phyloP scores from a whole-genome alignment of 2,329 filamentous ascomycete genomes.

The Pseudocercospora macadamiae region DNA sequence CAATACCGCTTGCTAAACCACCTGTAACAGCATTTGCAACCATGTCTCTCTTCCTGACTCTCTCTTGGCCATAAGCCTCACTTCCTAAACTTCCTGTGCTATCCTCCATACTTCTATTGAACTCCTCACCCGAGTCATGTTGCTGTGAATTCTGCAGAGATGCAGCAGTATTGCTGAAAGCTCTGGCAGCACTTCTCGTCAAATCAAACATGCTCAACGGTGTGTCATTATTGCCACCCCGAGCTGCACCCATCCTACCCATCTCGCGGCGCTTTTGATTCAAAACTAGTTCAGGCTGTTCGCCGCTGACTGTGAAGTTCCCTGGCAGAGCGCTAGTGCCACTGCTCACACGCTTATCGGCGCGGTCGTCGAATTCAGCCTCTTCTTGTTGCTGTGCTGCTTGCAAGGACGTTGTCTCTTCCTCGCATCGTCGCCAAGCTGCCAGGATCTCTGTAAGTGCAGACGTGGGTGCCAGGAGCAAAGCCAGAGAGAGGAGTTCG shows the following conservation, averaged over 20 bases:
- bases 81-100: constrained; percentile 30
- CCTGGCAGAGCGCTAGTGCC: constrained; percentile 44
- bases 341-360: constrained; percentile 51
- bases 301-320: constrained; percentile 44
- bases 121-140: constrained; percentile 16
- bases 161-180: constrained; percentile 50
- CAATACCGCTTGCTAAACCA: constrained; percentile 63
- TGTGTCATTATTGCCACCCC: constrained; percentile 40
- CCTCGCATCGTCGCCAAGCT: constrained; percentile 75
- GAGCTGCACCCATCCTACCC: constrained; percentile 31
- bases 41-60: constrained; percentile 72
- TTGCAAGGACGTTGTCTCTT: constrained; percentile 70
- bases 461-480: constrained; percentile 70
- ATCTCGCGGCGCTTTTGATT: constrained; percentile 48
- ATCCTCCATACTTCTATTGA: constrained; percentile 21
- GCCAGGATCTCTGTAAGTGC: constrained; percentile 75
- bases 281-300: constrained; percentile 38
- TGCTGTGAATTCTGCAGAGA: constrained; percentile 39
- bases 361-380: constrained; percentile 69
- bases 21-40: constrained; percentile 67
- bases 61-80: constrained; percentile 38
- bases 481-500: constrained; percentile 74
- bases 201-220: constrained; percentile 59
- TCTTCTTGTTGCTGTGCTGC: constrained; percentile 70
- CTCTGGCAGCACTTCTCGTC: constrained; percentile 53